A percentile compares a stretch with the other conserved stretches of the same genome.
phyloP scores from a whole-genome alignment of 345 rosid species.

The Melaleuca quinquenervia region DNA sequence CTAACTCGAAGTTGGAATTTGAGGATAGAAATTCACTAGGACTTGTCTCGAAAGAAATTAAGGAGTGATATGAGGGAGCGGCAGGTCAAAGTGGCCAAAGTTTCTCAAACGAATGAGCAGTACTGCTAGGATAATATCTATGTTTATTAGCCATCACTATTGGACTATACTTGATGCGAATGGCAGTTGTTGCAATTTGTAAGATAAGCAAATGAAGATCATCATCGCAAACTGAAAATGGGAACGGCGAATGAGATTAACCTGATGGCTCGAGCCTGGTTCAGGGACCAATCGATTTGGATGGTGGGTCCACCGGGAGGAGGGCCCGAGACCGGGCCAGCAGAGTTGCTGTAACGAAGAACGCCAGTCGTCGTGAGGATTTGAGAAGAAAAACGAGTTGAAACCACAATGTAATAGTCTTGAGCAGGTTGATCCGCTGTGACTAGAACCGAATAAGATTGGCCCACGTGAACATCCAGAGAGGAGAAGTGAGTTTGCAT shows the following conservation, averaged over 20 bases:
- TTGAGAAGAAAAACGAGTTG: slow-evolving; percentile 55
- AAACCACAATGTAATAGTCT: slow-evolving; percentile 78
- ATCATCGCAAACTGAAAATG: neutral
- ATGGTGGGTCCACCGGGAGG: slow-evolving; percentile 88
- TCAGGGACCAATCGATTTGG: slow-evolving; percentile 80
- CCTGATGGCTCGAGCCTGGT: slow-evolving; percentile 80
- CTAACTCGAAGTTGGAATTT: neutral
- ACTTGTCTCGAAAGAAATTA: neutral
- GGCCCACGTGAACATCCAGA: slow-evolving; percentile 85
- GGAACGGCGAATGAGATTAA: neutral
- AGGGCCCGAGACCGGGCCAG: slow-evolving; percentile 63
- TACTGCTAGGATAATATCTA: neutral
- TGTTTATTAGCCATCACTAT: neutral
- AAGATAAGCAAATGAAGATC: neutral
- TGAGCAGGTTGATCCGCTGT: slow-evolving; percentile 84
- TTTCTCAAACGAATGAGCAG: neutral
- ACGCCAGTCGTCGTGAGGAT: slow-evolving; percentile 65
- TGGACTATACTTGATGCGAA: neutral
- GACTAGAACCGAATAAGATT: slow-evolving; percentile 68
- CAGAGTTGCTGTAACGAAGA: slow-evolving; percentile 75
- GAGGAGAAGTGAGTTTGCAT: slow-evolving; percentile 79
- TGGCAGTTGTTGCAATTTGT: neutral
- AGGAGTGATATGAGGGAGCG: neutral
- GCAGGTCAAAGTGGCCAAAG: neutral
- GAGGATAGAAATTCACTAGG: neutral